Evolutionary conservation across 345 rosid genomes (phyloP).

Genomic region (Aquilaria sinensis): DNA sequence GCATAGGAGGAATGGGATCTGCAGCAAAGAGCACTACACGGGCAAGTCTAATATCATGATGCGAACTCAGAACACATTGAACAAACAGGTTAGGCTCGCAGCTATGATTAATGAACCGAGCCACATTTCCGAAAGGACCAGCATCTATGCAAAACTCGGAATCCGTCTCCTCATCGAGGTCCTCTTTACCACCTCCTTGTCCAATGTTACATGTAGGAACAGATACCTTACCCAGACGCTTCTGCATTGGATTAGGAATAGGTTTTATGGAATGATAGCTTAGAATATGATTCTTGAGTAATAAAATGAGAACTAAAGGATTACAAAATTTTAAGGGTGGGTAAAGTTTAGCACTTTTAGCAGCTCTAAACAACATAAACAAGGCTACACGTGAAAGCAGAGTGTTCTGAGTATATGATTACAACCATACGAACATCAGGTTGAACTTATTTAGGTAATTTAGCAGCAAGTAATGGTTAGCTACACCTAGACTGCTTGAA

Average conservation of each 20-base stretch:
- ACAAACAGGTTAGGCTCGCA: slow-evolving; percentile 94
- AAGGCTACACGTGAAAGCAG: too few relatives aligned
- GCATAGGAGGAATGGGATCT: slow-evolving; percentile 82
- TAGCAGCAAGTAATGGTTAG: too few relatives aligned
- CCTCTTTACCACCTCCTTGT: not conserved
- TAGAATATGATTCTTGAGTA: not conserved
- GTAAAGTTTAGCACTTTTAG: too few relatives aligned
- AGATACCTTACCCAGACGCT: slow-evolving; percentile 33
- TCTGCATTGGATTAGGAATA: slow-evolving; percentile 23
- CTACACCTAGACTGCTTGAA: too few relatives aligned
- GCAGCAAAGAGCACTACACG: slow-evolving; percentile 85
- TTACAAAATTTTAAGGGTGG: not conserved
- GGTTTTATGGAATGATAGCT: not conserved
- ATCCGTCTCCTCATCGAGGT: slow-evolving; percentile 29
- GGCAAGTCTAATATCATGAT: slow-evolving; percentile 74
- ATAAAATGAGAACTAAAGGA: not conserved
- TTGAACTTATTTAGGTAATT: too few relatives aligned
- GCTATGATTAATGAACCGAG: slow-evolving; percentile 89
- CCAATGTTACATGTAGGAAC: slow-evolving; percentile 12
- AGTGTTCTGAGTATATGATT: too few relatives aligned
- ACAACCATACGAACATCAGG: too few relatives aligned
- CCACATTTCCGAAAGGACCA: slow-evolving; percentile 63
- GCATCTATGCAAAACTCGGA: slow-evolving; percentile 98
- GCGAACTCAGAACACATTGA: slow-evolving; percentile 76
- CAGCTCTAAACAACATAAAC: too few relatives aligned